phyloP scores from a whole-genome alignment of 2,329 filamentous ascomycete genomes.

The Colletotrichum tanaceti region DNA sequence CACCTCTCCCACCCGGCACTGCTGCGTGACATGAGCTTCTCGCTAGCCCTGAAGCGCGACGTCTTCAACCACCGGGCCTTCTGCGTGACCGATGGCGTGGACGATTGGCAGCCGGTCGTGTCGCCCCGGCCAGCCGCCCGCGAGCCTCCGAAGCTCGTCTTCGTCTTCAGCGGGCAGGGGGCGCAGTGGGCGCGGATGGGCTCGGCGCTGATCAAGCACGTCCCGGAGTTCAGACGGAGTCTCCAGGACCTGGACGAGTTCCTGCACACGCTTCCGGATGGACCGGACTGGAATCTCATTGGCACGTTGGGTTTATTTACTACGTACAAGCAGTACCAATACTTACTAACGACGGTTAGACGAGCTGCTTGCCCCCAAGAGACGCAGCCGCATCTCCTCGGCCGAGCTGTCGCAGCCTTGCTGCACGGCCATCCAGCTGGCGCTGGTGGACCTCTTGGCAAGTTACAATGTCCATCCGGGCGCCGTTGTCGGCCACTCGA shows the following conservation, averaged over 20 bases:
- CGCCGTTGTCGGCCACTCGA: conserved; percentile 55
- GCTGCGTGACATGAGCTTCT: conserved; percentile 46
- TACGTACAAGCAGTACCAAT: conserved; percentile 20
- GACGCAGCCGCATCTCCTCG: conserved; percentile 44
- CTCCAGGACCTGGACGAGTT: conserved; percentile 36
- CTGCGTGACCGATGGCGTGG: conserved; percentile 43
- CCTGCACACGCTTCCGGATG: conserved; percentile 3
- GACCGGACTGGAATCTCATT: background rate
- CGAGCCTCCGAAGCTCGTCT: conserved; percentile 10
- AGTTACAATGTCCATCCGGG: conserved; percentile 47
- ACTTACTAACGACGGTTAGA: conserved; percentile 53
- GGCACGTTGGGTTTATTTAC: too few species aligned
- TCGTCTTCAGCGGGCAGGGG: conserved; percentile 39
- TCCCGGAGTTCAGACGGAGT: conserved; percentile 15
- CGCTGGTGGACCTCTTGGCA: conserved; percentile 45
- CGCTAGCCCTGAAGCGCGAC: conserved; percentile 45
- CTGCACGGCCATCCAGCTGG: conserved; percentile 41
- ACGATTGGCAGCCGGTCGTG: background rate
- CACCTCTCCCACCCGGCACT: conserved; percentile 19
- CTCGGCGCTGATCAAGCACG: conserved; percentile 16
- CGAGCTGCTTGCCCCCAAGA: conserved; percentile 40
- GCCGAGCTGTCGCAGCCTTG: conserved; percentile 30
- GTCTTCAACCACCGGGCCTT: conserved; percentile 43
- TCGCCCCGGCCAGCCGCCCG: conserved; percentile 39
- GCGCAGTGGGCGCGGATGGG: conserved; percentile 36